Evolutionary conservation across 768 basidiomycete species (phyloP), one percentile per base, ranked within the genome.

Genomic region (Neoboletus brunneissimus): DNA sequence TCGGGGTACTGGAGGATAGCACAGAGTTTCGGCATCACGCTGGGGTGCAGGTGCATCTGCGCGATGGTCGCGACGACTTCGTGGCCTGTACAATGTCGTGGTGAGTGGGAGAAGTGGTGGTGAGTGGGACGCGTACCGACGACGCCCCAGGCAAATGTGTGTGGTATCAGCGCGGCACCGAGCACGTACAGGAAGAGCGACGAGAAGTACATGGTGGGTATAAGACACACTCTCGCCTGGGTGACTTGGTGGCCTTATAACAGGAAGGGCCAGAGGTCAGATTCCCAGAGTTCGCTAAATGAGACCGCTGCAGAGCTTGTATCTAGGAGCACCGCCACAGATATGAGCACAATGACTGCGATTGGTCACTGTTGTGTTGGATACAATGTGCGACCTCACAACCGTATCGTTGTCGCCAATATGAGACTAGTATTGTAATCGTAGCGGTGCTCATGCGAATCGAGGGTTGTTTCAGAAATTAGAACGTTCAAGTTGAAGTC

Each of bases 1-100:
- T 65, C 51, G 65, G 61, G 15, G 65, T 75, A 74, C 72, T 59
- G 79, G 60, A 97, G 85, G 63, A 98, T 86, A 29, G 76, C 71
- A 61, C 88, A 91, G 52, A 97, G 74, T 32, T 77, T 79, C 2
- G 82, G 78, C 40, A 87, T 77, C 5, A 88, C 86, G 2, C 75
- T 76, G 0, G 91, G 90, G 68, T 91, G 83, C 3, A 98, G 81
- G 69, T 97, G 85, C 56, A 95, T 91, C 69, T 98, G 89, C 1
- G 96, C 96, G 54, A 98, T 89, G 5, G 94, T 96, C 1, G 94
- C 95, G 6, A 93, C 84, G 32, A 97, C 87, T 76, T 97, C 90
- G 64, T 98, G 95, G 4, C 95, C 93, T 85, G 25, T 29, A 20
- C 4, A 6, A n/a, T n/a, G n/a, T 5, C 5, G 16, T 12, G 7